Evolutionary conservation across 805 yeast species (phyloP).

Genomic region (Jamesozyma piceae): DNA sequence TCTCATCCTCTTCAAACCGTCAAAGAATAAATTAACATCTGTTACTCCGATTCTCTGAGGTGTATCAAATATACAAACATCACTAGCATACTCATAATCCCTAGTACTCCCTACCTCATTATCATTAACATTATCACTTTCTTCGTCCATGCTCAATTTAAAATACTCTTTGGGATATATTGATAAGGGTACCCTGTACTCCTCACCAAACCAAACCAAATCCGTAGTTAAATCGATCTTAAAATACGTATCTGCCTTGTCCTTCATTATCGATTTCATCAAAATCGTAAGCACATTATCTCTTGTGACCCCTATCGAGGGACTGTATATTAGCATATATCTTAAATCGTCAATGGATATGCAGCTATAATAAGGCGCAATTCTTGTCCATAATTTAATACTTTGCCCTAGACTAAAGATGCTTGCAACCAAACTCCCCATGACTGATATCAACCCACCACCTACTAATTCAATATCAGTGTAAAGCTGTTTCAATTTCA

Average conservation of each 20-base stretch:
- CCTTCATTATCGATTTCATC: constrained; percentile 24
- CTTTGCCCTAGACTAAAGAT: constrained; percentile 14
- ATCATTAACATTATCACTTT: not conserved
- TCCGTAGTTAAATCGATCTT: constrained; percentile 24
- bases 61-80: constrained; percentile 17
- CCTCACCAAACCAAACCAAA: constrained; percentile 23
- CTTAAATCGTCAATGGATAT: constrained; percentile 22
- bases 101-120: not conserved
- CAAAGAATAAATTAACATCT: constrained; percentile 12
- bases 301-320: constrained; percentile 8
- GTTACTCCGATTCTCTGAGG: constrained; percentile 9
- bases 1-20: constrained; percentile 10
- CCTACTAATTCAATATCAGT: constrained; percentile 6
- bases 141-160: not conserved
- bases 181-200: constrained; percentile 14
- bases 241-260: constrained; percentile 20
- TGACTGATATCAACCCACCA: not conserved
- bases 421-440: constrained; percentile 8
- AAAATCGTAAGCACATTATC: constrained; percentile 22
- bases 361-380: constrained; percentile 24
- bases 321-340: constrained; percentile 9
- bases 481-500: constrained; percentile 11
- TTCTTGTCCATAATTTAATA: constrained; percentile 19
- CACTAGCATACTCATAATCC: constrained; percentile 18
- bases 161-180: constrained; percentile 9